Base-by-base conservation (phyloP, 306 rosid species). In the Leucaena leucocephala region DNA sequence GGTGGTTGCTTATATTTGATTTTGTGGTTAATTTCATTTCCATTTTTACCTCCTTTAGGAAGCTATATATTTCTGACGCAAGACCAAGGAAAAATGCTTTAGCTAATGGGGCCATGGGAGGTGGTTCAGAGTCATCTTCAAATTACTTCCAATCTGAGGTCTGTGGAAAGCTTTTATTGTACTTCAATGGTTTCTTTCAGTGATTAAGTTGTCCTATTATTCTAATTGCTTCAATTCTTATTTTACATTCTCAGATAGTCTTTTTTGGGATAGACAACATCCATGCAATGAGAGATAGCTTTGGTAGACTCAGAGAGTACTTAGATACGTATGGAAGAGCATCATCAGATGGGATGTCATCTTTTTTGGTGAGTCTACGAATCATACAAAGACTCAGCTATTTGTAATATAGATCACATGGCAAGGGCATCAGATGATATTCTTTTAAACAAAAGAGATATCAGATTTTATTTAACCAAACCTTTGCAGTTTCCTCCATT, bases 21-120 rank as follows among this genome's bases (percentile, higher is more conserved):
- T 49, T 38, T 80, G 71, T 33, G 65, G 62, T 19, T 49, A 21
- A 34, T 27, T 54, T n/a, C 17, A 44, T 66, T 36, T 55, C 42
- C 66, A 67, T 19, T 11, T 33, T 8, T n/a, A 61, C 68, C 57
- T 59, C 42, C 55, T 71, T 55, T 67, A 95, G 99, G 91, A 95
- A 95, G 89, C 88, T 95, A 72, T 95, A 93, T 82, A 95, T 95
- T 52, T 97, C 95, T 61, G 99, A 95, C 84, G 99, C 99, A 8
- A 90, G 99, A 78, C 99, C 97, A 36, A 89, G 98, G 78, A 95
- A 93, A 84, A 95, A 95, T 82, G 97, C 99, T 85, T 87, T 92
- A 78, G 99, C 98, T 64, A 95, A 95, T 89, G 95, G 97, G 61
- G 99, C 99, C 68, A 93, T 92, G 99, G 99, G 99, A 74, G 99